Evolutionary conservation across 352 stramenopile genomes (phyloP), one percentile per base, ranked within the genome.

Genomic region (Elongisporangium undulatum): DNA sequence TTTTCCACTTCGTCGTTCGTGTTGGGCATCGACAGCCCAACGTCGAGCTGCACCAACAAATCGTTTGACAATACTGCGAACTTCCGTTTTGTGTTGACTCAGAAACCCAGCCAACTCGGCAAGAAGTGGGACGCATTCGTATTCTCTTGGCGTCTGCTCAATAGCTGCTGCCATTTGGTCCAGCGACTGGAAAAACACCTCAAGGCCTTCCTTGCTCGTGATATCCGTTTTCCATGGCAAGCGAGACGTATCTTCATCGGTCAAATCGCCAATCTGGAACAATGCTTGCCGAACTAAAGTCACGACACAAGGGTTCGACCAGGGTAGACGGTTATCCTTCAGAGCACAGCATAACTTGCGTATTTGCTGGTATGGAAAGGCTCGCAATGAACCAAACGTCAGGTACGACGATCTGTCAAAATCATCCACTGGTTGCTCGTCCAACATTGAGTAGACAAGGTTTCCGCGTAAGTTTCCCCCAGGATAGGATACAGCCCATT

Each of bases 401-500:
- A 79, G 66, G 23, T 77, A 74, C 17, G 66, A 53, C 2, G 7
- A 0, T 20, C 72, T 68, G 16, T 80, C 67, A 8, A 77, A 71
- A 20, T 58, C 55, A 22, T 68, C 39, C 2, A 13, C 9, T 41
- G 52, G 54, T 13, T 61, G 39, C 17, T 74, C 54, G 15, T 53
- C 21, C n/a, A 74, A 49, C 3, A 75, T 66, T 0, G 78, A 54
- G 49, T 89, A 89, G 17, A 78, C 62, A 3, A 72, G 9, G n/a
- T 89, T 90, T 3, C 77, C 77, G 21, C 77, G 64, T 10, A 51
- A 71, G 6, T 61, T 63, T 3, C 53, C 61, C 9, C 62, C 67
- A 39, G 81, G 78, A 52, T 68, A 78, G 19, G 21, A 51, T 17
- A 83, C 71, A 39, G 71, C 69, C 81, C 81, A 89, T 26, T 82